Conservation (phyloP, 371 early-diverging fungal species). For the Actinomortierella ambigua region DNA sequence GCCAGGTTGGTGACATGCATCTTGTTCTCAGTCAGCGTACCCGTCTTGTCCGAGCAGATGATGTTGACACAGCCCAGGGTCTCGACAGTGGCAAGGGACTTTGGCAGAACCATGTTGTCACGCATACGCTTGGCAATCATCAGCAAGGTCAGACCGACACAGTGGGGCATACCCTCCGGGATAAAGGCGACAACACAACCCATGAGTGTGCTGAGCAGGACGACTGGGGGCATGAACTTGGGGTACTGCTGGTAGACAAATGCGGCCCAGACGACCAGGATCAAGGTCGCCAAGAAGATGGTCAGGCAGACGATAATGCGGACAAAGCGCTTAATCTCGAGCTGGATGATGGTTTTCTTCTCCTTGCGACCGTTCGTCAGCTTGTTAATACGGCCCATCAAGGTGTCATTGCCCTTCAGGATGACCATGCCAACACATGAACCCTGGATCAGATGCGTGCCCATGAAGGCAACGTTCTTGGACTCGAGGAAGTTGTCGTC, state of each 20-base stretch:
- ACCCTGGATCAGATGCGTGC: constrained; percentile 68
- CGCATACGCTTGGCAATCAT: constrained; percentile 66
- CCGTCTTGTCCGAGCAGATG: constrained; percentile 77
- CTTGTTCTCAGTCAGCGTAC: constrained; percentile 70
- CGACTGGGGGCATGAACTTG: constrained; percentile 56
- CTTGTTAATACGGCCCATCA: constrained; percentile 74
- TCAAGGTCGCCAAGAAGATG: constrained; percentile 50
- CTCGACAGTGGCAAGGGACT: constrained; percentile 69
- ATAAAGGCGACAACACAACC: constrained; percentile 73
- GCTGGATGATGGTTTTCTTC: constrained; percentile 63
- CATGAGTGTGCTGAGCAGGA: constrained; percentile 72
- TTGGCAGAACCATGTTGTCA: constrained; percentile 59
- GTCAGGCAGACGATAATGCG: constrained; percentile 68
- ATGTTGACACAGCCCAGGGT: constrained; percentile 71
- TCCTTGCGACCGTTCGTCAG: constrained; percentile 51
- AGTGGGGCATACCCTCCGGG: constrained; percentile 69
- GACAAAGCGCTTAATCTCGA: constrained; percentile 73
- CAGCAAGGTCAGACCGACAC: constrained; percentile 57
- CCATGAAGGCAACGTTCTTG: constrained; percentile 71
- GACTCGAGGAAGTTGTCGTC: constrained; percentile 67
- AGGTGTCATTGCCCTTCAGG: constrained; percentile 62
- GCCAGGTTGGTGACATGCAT: constrained; percentile 62
- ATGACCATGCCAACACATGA: constrained; percentile 67
- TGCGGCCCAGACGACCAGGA: constrained; percentile 57
- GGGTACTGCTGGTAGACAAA: constrained; percentile 57